Conservation (phyloP, 768 basidiomycete species). For the Coprinopsis strossmayeri region DNA sequence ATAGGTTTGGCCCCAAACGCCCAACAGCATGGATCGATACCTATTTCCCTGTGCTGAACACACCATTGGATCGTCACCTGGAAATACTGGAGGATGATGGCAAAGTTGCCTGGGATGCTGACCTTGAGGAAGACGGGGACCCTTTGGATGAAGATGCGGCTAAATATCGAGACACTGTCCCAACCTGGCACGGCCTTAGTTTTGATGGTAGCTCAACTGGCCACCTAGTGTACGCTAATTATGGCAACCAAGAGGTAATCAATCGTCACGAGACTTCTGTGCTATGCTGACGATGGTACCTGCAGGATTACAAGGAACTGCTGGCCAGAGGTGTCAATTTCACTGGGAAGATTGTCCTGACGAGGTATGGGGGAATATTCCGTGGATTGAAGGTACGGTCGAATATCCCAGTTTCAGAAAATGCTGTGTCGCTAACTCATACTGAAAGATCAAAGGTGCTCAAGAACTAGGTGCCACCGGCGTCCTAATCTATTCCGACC, state of each 20-base stretch:
- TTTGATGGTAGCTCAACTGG: slow-evolving; percentile 69
- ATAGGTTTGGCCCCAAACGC: slow-evolving; percentile 19
- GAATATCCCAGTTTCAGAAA: background rate
- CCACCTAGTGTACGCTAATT: slow-evolving; percentile 67
- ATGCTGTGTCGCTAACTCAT: background rate
- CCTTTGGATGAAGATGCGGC: slow-evolving; percentile 66
- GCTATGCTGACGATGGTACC: background rate
- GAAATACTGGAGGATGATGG: slow-evolving; percentile 12
- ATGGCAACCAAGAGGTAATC: slow-evolving; percentile 57
- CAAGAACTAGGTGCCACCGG: slow-evolving; percentile 75
- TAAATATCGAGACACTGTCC: slow-evolving; percentile 58
- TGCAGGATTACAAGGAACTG: slow-evolving; percentile 46
- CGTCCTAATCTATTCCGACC: slow-evolving; percentile 76
- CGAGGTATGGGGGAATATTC: slow-evolving; percentile 70
- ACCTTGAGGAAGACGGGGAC: slow-evolving; percentile 61
- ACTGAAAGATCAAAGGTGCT: slow-evolving; percentile 62
- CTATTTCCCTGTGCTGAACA: slow-evolving; percentile 88
- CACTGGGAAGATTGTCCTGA: slow-evolving; percentile 69
- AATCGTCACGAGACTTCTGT: background rate
- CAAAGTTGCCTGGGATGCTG: slow-evolving; percentile 29
- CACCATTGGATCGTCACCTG: slow-evolving; percentile 60
- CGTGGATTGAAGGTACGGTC: slow-evolving; percentile 75
- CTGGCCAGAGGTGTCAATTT: slow-evolving; percentile 47
- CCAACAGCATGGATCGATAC: slow-evolving; percentile 73
- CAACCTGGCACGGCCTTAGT: slow-evolving; percentile 83